phyloP scores from a whole-genome alignment of 1,284 basidiomycete species.

The Austroboletus novae-zelandiae region DNA sequence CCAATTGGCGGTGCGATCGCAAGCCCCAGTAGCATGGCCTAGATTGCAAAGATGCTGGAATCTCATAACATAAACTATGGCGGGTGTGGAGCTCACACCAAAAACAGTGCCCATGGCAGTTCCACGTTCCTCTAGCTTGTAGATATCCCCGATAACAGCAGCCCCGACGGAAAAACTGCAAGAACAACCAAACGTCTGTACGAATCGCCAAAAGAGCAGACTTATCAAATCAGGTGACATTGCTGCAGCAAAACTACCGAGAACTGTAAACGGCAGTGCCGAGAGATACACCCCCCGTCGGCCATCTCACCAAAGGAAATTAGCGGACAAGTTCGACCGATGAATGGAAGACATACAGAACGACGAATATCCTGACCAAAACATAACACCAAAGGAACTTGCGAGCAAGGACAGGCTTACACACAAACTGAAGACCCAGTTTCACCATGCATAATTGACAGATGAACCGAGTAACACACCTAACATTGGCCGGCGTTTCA shows the following conservation, averaged over 20 bases:
- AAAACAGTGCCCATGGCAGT: conserved; percentile 48
- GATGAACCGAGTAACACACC: conserved; percentile 19
- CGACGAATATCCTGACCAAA: conserved; percentile 29
- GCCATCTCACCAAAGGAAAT: conserved; percentile 34
- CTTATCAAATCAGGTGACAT: conserved; percentile 31
- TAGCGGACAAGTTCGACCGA: not conserved
- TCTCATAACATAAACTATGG: not conserved
- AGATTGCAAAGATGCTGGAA: not conserved
- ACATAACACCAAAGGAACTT: conserved; percentile 22
- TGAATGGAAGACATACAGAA: conserved; percentile 18
- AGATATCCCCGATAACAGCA: conserved; percentile 51
- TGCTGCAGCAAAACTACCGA: conserved; percentile 44
- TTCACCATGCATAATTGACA: not conserved
- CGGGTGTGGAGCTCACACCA: conserved; percentile 32
- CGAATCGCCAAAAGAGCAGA: conserved; percentile 45
- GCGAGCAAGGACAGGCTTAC: conserved; percentile 28
- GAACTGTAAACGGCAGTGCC: conserved; percentile 45
- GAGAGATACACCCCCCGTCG: conserved; percentile 42
- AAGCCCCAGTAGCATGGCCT: conserved; percentile 46
- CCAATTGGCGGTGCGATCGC: conserved; percentile 44
- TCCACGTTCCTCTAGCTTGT: conserved; percentile 43
- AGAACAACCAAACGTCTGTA: conserved; percentile 46
- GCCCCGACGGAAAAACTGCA: conserved; percentile 44
- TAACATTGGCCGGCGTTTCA: conserved; percentile 33
- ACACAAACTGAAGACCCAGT: conserved; percentile 16